Base-by-base conservation (phyloP, 2,329 filamentous ascomycete species). In the Beauveria varroae region DNA sequence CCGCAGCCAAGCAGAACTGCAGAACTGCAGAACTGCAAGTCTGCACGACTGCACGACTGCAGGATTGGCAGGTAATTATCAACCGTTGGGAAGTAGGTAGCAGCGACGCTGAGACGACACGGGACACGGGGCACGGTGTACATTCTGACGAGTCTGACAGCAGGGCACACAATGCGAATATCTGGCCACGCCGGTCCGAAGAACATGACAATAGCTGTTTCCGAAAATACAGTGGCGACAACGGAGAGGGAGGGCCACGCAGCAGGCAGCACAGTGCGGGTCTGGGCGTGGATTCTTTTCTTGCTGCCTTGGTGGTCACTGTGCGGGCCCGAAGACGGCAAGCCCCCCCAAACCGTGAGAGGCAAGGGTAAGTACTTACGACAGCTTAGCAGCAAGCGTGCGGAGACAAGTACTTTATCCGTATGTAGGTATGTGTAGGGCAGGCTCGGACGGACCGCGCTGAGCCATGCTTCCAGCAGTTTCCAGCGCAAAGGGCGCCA, bases 401-500 rank as follows among this genome's bases (percentile, higher is more conserved):
- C 24, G 5, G 22, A 28, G 7, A n/a, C 9, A 43, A 26, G 51
- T 54, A 54, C 9, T 37, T 37, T 10, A 37, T 37, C 34, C 12
- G 34, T 37, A 37, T 16, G 34, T 37, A 6, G 14, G 34, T 14
- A 37, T 14, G 34, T 37, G 34, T 37, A 37, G 34, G 34, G 34
- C 34, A 37, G 34, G 34, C 34, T 37, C 34, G 34, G 34, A 18
- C 12, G 14, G 24, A 26, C 9, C 43, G 40, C 53, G 51, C 24
- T 41, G 51, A 34, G 51, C 24, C 14, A 30, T 16, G 57, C 22
- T 54, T 60, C 57, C 37, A 60, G 22, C 49, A 54, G 43, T 60
- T 60, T 60, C 57, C 57, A 60, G 41, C 57, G 50, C 43, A 40
- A 40, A 40, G 37, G 49, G 40, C 26, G 52, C 52, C 52, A 40